Evolutionary conservation across 148 eudicot genomes (phyloP).

Genomic region (Polygonum aviculare): DNA sequence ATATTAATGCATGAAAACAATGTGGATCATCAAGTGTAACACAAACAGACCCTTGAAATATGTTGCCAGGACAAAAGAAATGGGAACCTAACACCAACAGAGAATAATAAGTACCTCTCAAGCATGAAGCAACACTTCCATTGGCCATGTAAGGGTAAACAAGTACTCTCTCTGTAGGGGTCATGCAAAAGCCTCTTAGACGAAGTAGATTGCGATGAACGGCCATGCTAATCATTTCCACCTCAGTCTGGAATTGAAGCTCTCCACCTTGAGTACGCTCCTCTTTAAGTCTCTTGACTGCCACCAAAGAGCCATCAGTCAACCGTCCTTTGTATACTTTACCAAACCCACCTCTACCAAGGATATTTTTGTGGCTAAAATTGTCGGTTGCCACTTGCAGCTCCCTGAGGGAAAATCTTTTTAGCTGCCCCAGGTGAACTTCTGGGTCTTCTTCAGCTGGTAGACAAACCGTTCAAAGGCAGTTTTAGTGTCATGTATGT

Average conservation of each 20-base stretch:
- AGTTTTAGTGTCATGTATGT: not conserved
- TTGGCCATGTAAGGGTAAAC: slow-evolving; percentile 46
- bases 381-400: slow-evolving; percentile 43
- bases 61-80: not conserved
- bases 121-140: slow-evolving; percentile 40
- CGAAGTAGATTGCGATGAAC: slow-evolving; percentile 44
- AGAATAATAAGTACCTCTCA: slow-evolving; percentile 25
- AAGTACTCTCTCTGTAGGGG: slow-evolving; percentile 41
- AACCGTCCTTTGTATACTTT: slow-evolving; percentile 43
- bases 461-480: not conserved
- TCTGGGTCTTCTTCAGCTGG: slow-evolving; percentile 58
- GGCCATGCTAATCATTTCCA: slow-evolving; percentile 51
- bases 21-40: too few relatives aligned
- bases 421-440: slow-evolving; percentile 33
- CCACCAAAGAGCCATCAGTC: slow-evolving; percentile 50
- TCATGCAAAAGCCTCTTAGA: slow-evolving; percentile 46
- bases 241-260: slow-evolving; percentile 45
- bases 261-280: slow-evolving; percentile 42
- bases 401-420: slow-evolving; percentile 44
- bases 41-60: too few relatives aligned
- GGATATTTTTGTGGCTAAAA: slow-evolving; percentile 38
- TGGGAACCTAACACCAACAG: not conserved
- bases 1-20: too few relatives aligned
- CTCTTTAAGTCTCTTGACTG: slow-evolving; percentile 46
- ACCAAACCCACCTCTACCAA: slow-evolving; percentile 54